Conservation (phyloP, 176 grass and related monocot species). For the Triticum dicoccoides region DNA sequence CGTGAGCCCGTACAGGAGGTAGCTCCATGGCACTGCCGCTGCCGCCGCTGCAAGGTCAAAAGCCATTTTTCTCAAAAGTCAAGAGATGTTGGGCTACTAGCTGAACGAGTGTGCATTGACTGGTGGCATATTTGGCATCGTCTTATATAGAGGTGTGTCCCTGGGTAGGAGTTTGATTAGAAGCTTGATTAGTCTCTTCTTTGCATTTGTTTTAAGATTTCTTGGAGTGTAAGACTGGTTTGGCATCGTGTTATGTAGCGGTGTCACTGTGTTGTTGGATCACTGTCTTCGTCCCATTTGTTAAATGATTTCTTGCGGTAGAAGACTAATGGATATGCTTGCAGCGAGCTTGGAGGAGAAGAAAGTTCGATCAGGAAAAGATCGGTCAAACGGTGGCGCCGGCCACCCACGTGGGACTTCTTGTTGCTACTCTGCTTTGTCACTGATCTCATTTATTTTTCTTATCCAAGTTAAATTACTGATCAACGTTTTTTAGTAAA, state of each 20-base stretch:
- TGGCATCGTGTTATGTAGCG: not conserved
- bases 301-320: not conserved
- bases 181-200: not conserved
- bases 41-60: not conserved
- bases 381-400: no score
- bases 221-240: not conserved
- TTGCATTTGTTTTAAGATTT: constrained; percentile 21
- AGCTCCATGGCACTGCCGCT: constrained; percentile 20
- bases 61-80: constrained; percentile 5
- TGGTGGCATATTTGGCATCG: not conserved
- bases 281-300: not conserved
- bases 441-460: no score
- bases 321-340: no score
- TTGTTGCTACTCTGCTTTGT: no score
- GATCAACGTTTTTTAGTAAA: no score
- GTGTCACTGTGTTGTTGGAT: not conserved
- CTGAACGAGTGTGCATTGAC: not conserved
- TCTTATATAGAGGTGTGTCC: not conserved
- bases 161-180: not conserved
- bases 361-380: no score
- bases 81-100: not conserved
- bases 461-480: no score
- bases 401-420: no score
- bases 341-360: no score
- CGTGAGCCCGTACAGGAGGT: not conserved